Percentiles rank a stretch among this genome's conserved stretches.
Conservation (phyloP, 805 yeast species). For the Priceomyces haplophilus region DNA sequence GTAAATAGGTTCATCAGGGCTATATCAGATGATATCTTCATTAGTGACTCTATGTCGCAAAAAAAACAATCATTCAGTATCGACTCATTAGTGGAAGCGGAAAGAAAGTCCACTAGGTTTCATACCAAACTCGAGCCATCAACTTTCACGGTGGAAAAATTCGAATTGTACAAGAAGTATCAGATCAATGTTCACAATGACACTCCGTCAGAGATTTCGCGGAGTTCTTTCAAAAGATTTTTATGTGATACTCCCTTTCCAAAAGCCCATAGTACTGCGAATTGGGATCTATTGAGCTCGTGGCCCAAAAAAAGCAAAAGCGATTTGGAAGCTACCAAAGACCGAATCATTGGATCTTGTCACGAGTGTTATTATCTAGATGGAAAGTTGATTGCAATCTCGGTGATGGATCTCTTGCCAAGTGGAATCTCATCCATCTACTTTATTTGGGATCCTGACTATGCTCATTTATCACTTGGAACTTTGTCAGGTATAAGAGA, state of each 20-base stretch:
- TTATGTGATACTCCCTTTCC: slow-evolving; percentile 67
- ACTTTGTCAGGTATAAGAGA: slow-evolving; percentile 75
- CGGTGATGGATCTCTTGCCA: slow-evolving; percentile 76
- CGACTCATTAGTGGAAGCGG: slow-evolving; percentile 38
- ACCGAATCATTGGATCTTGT: slow-evolving; percentile 49
- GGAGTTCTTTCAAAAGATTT: slow-evolving; percentile 56
- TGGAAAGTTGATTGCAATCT: slow-evolving; percentile 64
- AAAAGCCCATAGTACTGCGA: slow-evolving; percentile 17
- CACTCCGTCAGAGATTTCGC: slow-evolving; percentile 41
- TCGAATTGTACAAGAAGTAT: slow-evolving; percentile 58
- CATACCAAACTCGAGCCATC: slow-evolving; percentile 53
- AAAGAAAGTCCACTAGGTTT: slow-evolving; percentile 33
- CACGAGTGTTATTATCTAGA: slow-evolving; percentile 78
- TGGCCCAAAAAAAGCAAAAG: slow-evolving; percentile 33
- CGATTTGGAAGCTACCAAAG: slow-evolving; percentile 10
- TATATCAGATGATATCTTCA: slow-evolving; percentile 19
- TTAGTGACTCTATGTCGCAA: slow-evolving; percentile 2
- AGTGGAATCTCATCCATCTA: slow-evolving; percentile 78
- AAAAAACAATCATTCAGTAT: slow-evolving; percentile 19
- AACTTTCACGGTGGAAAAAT: slow-evolving; percentile 55
- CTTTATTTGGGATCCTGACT: slow-evolving; percentile 85
- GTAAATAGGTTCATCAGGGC: slow-evolving; percentile 57
- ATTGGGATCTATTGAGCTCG: slow-evolving; percentile 42
- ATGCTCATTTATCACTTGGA: slow-evolving; percentile 66
- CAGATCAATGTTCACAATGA: slow-evolving; percentile 73